These are phyloP conservation scores for Capsicum pubescens DNA, from an alignment of 257 asterid species.

Conservation along the genomic window DNA sequence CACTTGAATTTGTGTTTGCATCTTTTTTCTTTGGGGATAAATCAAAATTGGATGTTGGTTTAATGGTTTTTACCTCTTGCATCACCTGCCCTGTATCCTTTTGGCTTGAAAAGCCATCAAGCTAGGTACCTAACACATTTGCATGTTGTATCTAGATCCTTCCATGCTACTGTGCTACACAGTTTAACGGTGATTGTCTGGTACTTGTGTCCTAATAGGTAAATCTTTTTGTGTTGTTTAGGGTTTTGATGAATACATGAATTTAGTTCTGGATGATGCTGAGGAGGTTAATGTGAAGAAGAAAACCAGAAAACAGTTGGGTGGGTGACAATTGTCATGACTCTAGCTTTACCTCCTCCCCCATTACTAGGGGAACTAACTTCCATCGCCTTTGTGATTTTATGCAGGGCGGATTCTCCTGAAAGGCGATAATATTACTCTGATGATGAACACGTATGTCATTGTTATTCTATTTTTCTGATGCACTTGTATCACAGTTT, in stretches of 20 bases:
- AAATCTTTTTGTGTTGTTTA: background rate
- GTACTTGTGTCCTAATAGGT: background rate
- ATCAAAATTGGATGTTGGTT: background rate
- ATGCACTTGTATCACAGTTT: background rate
- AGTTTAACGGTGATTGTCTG: background rate
- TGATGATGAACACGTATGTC: constrained; percentile 59
- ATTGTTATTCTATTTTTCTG: background rate
- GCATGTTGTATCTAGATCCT: background rate
- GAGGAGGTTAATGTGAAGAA: constrained; percentile 45
- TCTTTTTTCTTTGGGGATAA: background rate
- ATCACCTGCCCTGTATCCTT: background rate
- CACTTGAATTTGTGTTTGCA: background rate
- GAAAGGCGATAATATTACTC: constrained; percentile 67
- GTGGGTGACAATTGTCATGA: background rate
- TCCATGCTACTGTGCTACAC: background rate
- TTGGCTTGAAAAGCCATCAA: background rate
- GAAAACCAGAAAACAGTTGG: constrained; percentile 55
- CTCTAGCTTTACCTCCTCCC: background rate
- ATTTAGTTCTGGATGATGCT: constrained; percentile 60
- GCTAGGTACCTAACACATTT: background rate
- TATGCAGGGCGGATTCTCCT: constrained; percentile 57
- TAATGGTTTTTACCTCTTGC: constrained; percentile 2
- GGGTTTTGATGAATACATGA: constrained; percentile 70
- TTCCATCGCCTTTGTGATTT: background rate
- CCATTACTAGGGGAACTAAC: background rate